phyloP scores from a whole-genome alignment of 1,139 yeast genomes.

The Zhuliangozyma blackwelliae region DNA sequence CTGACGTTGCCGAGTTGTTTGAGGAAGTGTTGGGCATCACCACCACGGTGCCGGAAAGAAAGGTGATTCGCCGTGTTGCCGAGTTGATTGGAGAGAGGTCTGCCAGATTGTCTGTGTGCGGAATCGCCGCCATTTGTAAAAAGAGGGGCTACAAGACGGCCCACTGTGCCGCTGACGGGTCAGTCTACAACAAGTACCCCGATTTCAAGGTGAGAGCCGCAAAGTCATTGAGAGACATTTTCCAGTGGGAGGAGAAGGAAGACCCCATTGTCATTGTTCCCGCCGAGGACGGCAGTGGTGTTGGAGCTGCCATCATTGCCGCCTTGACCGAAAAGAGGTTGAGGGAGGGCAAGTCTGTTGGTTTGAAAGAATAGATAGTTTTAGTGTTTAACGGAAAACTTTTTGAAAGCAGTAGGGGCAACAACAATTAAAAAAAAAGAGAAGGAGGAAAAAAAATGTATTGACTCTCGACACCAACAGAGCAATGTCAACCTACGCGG shows the following conservation, averaged over 20 bases:
- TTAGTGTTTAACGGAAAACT: too few relatives aligned
- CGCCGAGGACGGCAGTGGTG: slow-evolving; percentile 98
- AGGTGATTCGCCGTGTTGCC: slow-evolving; percentile 75
- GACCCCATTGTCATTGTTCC: slow-evolving; percentile 81
- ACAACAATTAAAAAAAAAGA: too few relatives aligned
- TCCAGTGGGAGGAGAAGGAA: slow-evolving; percentile 65
- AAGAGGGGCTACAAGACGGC: slow-evolving; percentile 77
- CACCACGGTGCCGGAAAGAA: slow-evolving; percentile 76
- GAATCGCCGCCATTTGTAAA: slow-evolving; percentile 90
- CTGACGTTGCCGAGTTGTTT: slow-evolving; percentile 70
- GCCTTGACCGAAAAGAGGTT: slow-evolving; percentile 84
- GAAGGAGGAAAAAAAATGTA: too few relatives aligned
- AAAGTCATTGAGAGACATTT: slow-evolving; percentile 81
- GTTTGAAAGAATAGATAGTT: slow-evolving; percentile 22
- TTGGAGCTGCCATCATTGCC: slow-evolving; percentile 96
- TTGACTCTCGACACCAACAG: too few relatives aligned
- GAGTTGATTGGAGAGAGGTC: slow-evolving; percentile 90
- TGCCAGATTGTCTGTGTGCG: slow-evolving; percentile 90
- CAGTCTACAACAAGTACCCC: slow-evolving; percentile 91
- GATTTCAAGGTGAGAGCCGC: slow-evolving; percentile 88
- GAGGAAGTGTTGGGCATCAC: slow-evolving; percentile 51
- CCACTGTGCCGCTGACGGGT: slow-evolving; percentile 96
- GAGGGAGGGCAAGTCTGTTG: slow-evolving; percentile 68
- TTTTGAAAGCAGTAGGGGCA: too few relatives aligned
- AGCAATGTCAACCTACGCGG: too few relatives aligned